A percentile compares a stretch with the other conserved stretches of the same genome.
phyloP scores from a whole-genome alignment of 441 rosid genomes.

The Aleurites moluccanus region DNA sequence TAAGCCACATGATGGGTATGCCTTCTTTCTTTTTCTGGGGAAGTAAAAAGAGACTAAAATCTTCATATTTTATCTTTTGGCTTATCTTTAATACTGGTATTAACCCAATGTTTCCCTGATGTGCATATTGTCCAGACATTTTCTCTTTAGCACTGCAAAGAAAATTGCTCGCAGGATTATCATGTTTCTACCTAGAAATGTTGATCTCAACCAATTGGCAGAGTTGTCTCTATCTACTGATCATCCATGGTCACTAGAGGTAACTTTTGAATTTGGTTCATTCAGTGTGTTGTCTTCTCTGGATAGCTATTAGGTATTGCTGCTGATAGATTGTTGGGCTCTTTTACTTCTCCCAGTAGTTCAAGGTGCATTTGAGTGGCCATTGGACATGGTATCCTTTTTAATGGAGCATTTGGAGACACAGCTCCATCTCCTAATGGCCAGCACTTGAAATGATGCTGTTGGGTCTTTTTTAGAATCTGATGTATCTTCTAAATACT shows the following conservation, averaged over 20 bases:
- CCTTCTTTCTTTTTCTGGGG: conserved; percentile 6
- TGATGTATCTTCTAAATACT: not conserved
- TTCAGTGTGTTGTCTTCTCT: conserved; percentile 5
- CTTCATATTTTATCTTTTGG: not conserved
- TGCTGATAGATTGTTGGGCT: not conserved
- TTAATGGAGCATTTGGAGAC: not conserved
- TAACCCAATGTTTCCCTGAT: conserved; percentile 11
- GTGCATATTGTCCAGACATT: conserved; percentile 44
- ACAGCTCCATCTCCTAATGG: not conserved
- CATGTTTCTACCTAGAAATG: conserved; percentile 88
- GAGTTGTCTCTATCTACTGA: conserved; percentile 59
- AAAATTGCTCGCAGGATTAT: conserved; percentile 59
- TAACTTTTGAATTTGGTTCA: conserved; percentile 27
- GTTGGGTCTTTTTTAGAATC: not conserved
- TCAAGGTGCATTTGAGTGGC: not conserved
- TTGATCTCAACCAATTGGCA: conserved; percentile 78
- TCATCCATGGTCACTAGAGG: conserved; percentile 88
- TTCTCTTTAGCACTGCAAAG: conserved; percentile 65
- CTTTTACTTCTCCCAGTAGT: not conserved
- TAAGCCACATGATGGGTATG: conserved; percentile 82
- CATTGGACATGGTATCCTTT: not conserved
- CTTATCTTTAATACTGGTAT: not conserved
- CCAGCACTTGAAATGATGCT: not conserved
- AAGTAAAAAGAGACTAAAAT: not conserved
- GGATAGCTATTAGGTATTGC: conserved; percentile 14